Evolutionary conservation across 2,329 filamentous ascomycete species (phyloP).

Genomic region (Dactylellina parvicollis): DNA sequence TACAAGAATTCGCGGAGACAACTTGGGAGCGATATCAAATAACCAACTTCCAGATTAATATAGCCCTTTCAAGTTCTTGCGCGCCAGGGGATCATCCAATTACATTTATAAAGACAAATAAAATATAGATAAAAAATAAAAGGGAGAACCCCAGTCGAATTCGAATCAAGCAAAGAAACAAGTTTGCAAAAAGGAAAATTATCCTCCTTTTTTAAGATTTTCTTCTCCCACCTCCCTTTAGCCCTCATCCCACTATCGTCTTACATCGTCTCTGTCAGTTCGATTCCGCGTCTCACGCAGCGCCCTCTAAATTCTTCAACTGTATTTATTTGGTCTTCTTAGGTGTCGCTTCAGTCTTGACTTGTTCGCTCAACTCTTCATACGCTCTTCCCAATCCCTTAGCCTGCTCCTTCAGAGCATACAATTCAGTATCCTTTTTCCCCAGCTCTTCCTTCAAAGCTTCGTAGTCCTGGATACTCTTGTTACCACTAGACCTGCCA

Average conservation of each 20-base stretch:
- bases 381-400: constrained; percentile 86
- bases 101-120: background rate
- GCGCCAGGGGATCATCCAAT: background rate
- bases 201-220: constrained; percentile 1
- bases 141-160: background rate
- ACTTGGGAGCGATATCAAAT: too few relatives aligned
- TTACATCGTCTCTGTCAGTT: background rate
- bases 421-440: constrained; percentile 82
- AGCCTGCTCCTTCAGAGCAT: constrained; percentile 90
- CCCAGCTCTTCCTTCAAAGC: constrained; percentile 73
- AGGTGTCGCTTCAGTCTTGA: constrained; percentile 66
- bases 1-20: too few relatives aligned
- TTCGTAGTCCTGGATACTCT: constrained; percentile 66
- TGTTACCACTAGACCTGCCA: constrained; percentile 72
- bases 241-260: background rate
- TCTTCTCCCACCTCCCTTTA: background rate
- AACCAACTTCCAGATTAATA: background rate
- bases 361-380: constrained; percentile 80
- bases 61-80: background rate
- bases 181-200: background rate
- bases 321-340: constrained; percentile 67
- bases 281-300: too few relatives aligned
- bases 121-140: background rate
- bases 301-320: background rate
- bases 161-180: background rate